A percentile compares a stretch with the other conserved stretches of the same genome.
Conservation (phyloP, 177 flowering plant genomes). For the Vitis hybrid region DNA sequence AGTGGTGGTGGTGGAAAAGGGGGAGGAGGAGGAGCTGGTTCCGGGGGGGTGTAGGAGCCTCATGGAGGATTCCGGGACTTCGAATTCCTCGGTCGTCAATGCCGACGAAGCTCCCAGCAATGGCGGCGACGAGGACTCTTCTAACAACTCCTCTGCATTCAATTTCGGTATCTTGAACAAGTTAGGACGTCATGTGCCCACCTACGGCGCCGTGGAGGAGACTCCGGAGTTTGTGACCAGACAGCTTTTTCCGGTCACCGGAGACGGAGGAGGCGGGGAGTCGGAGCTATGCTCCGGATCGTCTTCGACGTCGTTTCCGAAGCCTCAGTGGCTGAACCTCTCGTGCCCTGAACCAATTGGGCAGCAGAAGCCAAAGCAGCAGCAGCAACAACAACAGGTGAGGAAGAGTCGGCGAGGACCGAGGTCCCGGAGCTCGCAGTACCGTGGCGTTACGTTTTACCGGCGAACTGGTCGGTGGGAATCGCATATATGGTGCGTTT, state of each 20-base stretch:
- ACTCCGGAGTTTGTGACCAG: slow-evolving; percentile 17
- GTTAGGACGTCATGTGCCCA: background rate
- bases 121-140: slow-evolving; percentile 23
- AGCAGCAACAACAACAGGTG: slow-evolving; percentile 26
- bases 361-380: slow-evolving; percentile 15
- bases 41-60: background rate
- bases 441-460: slow-evolving; percentile 65
- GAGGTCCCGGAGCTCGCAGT: slow-evolving; percentile 59
- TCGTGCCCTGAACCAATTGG: slow-evolving; percentile 10
- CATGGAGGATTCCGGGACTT: slow-evolving; percentile 30
- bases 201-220: no score
- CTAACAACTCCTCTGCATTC: slow-evolving; percentile 11
- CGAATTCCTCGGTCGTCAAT: slow-evolving; percentile 35
- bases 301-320: background rate
- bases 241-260: slow-evolving; percentile 26
- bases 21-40: background rate
- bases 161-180: slow-evolving; percentile 31
- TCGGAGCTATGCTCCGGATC: slow-evolving; percentile 1
- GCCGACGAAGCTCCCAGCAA: slow-evolving; percentile 28
- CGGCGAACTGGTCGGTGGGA: slow-evolving; percentile 85
- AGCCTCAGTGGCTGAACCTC: slow-evolving; percentile 35
- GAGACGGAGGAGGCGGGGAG: background rate
- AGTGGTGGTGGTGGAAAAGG: background rate
- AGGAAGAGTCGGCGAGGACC: slow-evolving; percentile 57
- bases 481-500: slow-evolving; percentile 83